Percentiles rank a stretch among this genome's conserved stretches.
These are phyloP conservation scores for Crotalaria pallida DNA, from an alignment of 306 rosid genomes.

Conservation along the genomic window DNA sequence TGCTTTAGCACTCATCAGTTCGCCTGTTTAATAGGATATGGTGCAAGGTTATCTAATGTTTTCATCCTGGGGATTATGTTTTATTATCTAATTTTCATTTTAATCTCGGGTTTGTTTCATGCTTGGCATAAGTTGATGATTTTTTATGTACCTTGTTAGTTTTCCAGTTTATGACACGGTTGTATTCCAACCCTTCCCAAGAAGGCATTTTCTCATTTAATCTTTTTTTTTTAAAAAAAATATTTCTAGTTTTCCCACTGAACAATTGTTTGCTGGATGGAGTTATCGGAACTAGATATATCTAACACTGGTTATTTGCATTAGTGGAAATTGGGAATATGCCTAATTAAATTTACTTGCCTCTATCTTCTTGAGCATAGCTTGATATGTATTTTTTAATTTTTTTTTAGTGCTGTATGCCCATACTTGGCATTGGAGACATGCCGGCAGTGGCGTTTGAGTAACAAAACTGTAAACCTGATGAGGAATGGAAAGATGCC, in stretches of 20 bases:
- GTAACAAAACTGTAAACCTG: slow-evolving; percentile 84
- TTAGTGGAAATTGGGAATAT: slow-evolving; percentile 14
- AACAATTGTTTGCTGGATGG: slow-evolving; percentile 14
- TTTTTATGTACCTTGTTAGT: slow-evolving; percentile 3
- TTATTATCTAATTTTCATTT: not conserved
- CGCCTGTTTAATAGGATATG: slow-evolving; percentile 98
- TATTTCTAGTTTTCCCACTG: not conserved
- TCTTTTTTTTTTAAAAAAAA: slow-evolving; percentile 12
- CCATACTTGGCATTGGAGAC: slow-evolving; percentile 98
- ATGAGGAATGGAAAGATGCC: slow-evolving; percentile 99
- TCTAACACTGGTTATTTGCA: slow-evolving; percentile 1
- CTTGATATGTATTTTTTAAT: not conserved
- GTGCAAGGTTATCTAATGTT: slow-evolving; percentile 76
- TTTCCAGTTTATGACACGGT: slow-evolving; percentile 7
- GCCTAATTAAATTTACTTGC: not conserved
- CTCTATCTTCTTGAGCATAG: slow-evolving; percentile 4
- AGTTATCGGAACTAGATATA: slow-evolving; percentile 10
- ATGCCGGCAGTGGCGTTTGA: slow-evolving; percentile 98
- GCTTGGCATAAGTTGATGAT: not conserved
- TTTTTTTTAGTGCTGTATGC: slow-evolving; percentile 69
- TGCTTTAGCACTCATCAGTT: slow-evolving; percentile 99
- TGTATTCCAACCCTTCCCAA: slow-evolving; percentile 8
- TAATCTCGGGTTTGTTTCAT: slow-evolving; percentile 1
- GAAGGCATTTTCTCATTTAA: slow-evolving; percentile 14
- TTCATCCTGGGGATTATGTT: not conserved